phyloP scores from a whole-genome alignment of 2,329 filamentous ascomycete species.

The Tolypocladium nubicola region DNA sequence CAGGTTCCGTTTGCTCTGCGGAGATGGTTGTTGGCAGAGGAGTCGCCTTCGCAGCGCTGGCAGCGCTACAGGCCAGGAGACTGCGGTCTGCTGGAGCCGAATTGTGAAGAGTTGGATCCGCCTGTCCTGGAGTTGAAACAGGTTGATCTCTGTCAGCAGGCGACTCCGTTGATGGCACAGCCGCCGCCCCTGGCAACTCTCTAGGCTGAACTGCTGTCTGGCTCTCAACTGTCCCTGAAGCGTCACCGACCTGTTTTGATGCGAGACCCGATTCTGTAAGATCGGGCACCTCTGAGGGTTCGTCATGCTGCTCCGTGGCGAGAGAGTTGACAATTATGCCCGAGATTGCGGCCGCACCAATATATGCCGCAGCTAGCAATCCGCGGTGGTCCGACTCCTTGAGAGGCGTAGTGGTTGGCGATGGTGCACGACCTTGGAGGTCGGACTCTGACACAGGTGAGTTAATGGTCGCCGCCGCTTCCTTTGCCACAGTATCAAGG shows the following conservation, averaged over 20 bases:
- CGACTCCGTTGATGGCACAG: neutral
- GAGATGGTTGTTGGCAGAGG: neutral
- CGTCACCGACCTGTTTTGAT: neutral
- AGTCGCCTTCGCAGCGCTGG: neutral
- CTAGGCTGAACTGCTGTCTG: neutral
- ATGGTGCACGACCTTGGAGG: neutral
- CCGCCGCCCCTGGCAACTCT: neutral
- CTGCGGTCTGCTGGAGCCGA: neutral
- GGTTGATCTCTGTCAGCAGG: neutral
- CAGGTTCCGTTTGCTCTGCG: neutral
- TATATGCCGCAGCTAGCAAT: neutral
- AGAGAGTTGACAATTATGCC: neutral
- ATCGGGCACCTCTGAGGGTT: neutral
- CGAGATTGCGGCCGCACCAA: neutral
- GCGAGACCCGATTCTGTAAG: too few species aligned
- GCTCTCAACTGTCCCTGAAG: neutral
- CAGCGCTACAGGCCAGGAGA: neutral
- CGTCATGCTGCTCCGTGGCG: neutral
- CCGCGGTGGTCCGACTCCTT: neutral
- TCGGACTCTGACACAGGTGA: neutral
- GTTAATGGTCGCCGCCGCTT: neutral
- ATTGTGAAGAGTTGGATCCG: neutral
- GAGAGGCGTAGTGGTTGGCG: neutral
- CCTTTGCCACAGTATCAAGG: neutral
- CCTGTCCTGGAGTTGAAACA: too few species aligned